A percentile compares a stretch with the other conserved stretches of the same genome.
These are phyloP conservation scores for Vigna reflexopilosa DNA, from an alignment of 306 rosid genomes.

Conservation along the genomic window DNA sequence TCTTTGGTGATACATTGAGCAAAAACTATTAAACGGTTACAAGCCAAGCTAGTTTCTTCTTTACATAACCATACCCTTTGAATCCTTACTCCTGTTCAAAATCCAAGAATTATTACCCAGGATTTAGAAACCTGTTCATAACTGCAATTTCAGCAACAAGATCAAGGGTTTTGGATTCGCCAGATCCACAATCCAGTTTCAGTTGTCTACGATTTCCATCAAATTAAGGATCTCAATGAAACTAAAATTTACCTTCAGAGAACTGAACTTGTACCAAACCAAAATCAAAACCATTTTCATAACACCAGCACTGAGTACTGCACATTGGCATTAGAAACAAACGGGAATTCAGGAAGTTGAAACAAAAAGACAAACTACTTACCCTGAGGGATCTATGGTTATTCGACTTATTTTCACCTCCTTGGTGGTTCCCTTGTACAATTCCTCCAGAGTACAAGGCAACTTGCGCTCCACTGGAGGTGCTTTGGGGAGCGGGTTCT, in stretches of 20 bases:
- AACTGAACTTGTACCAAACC: neutral
- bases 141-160: neutral
- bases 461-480: constrained; percentile 58
- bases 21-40: neutral
- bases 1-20: neutral
- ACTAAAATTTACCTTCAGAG: too few relatives aligned
- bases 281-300: neutral
- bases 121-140: neutral
- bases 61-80: neutral
- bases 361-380: constrained; percentile 30
- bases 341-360: neutral
- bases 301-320: neutral
- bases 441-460: constrained; percentile 66
- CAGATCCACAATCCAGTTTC: neutral
- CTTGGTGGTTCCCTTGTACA: constrained; percentile 60
- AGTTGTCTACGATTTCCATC: too few relatives aligned
- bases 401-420: constrained; percentile 70
- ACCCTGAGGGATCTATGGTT: constrained; percentile 55
- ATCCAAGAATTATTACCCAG: neutral
- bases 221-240: too few relatives aligned
- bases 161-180: neutral
- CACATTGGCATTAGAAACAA: neutral
- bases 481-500: constrained; percentile 47
- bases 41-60: constrained; percentile 1
- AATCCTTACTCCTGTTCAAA: too few relatives aligned